Evolutionary conservation across 805 yeast species (phyloP), one percentile per base, ranked within the genome.

Genomic region (Hyphopichia homilentoma): DNA sequence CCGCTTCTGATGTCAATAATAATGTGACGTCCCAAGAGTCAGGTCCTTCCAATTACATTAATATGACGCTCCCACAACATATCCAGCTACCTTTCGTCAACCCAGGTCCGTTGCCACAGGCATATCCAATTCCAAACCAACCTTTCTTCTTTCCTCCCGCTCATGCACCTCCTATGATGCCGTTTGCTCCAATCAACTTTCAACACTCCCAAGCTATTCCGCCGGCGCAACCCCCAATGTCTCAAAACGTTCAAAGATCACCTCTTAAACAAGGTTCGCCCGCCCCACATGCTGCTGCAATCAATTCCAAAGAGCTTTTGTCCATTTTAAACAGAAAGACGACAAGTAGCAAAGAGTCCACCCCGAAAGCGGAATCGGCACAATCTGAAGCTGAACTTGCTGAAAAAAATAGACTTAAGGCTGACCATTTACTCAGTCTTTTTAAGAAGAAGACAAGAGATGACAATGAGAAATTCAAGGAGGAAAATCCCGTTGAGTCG

Each of bases 271-370:
- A 11, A 16, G 16, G 14, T 18, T 15, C 14, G 18, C 22, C 22
- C 4, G 13, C 14, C 13, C 30, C 30, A 20, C 9, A 8, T 8
- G 7, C 22, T 4, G 7, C 21, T 16, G 13, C 16, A 26, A 16
- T 8, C 19, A 61, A 64, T 32, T 61, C 71, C 2, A 62, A 59
- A 39, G 74, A 70, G 32, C 45, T 73, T 9, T 56, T 71, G 33
- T 64, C 70, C 2, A 52, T 72, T 13, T 56, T 73, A 44, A 67
- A 61, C 22, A 57, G 52, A 20, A 43, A 42, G 21, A n/a, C 32
- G 27, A 47, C 38, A 16, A 27, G 30, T n/a, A 32, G 27, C 4
- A 40, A 37, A 8, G 38, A 32, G 7, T 7, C 19, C 11, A 25
- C 9, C 6, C 16, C 25, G 12, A 25, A 23, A 14, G 31, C 31